Percentiles rank a stretch among this genome's conserved stretches.
phyloP scores from a whole-genome alignment of 2,329 filamentous ascomycete species.

The Huntiella moniliformis region DNA sequence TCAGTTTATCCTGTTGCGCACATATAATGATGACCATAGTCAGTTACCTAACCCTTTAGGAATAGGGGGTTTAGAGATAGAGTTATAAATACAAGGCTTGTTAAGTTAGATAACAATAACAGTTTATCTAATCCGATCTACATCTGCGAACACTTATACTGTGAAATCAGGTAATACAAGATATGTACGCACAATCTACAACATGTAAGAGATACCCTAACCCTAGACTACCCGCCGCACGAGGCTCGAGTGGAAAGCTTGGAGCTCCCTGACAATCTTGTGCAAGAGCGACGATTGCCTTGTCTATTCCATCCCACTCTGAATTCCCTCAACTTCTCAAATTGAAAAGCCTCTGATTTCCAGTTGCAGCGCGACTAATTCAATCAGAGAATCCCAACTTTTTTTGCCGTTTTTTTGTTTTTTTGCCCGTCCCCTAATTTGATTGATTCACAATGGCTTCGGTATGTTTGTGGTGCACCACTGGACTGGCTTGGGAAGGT shows the following conservation, averaged over 20 bases:
- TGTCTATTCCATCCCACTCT: background rate
- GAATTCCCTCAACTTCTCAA: constrained; percentile 3
- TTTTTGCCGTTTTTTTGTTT: background rate
- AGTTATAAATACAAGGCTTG: too few relatives aligned
- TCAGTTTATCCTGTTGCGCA: too few relatives aligned
- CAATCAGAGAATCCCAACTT: background rate
- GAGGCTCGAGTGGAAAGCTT: background rate
- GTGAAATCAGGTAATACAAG: background rate
- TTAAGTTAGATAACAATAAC: too few relatives aligned
- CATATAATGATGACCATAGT: too few relatives aligned
- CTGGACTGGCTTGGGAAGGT: background rate
- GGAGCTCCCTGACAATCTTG: background rate
- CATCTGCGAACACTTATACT: too few relatives aligned
- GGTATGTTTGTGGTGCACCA: constrained; percentile 5
- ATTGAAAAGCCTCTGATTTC: constrained; percentile 24
- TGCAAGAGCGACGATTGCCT: background rate
- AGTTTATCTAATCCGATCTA: too few relatives aligned
- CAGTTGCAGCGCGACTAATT: background rate
- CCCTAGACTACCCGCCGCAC: background rate
- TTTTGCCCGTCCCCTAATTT: background rate
- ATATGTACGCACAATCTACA: background rate
- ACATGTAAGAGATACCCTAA: background rate
- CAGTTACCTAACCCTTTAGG: too few relatives aligned
- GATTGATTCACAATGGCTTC: constrained; percentile 10
- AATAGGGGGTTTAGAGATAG: too few relatives aligned